Evolutionary conservation across 495 filamentous ascomycete species (phyloP).

Genomic region (Glutinoglossum americanum): DNA sequence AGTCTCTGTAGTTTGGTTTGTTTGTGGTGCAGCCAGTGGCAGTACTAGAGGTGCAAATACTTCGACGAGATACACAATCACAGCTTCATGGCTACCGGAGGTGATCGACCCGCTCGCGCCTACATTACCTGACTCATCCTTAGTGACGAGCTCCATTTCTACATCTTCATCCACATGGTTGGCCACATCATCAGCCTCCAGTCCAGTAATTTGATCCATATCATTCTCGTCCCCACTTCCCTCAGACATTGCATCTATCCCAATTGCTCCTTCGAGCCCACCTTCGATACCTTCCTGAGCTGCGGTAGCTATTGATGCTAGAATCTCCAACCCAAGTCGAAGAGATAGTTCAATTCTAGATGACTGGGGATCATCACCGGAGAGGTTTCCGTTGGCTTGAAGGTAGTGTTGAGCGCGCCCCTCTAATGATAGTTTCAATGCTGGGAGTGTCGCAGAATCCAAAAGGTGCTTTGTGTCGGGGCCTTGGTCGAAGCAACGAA

Average conservation of each 20-base stretch:
- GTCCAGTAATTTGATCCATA: slow-evolving; percentile 12
- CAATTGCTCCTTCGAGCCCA: slow-evolving; percentile 3
- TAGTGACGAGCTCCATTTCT: slow-evolving; percentile 3
- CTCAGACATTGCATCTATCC: slow-evolving; percentile 3
- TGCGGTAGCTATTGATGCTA: slow-evolving; percentile 35
- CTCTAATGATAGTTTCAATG: slow-evolving; percentile 11
- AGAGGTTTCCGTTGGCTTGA: neutral
- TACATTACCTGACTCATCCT: slow-evolving; percentile 19
- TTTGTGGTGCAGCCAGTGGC: slow-evolving; percentile 15
- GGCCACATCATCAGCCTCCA: slow-evolving; percentile 8
- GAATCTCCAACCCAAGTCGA: slow-evolving; percentile 29
- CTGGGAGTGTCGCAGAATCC: slow-evolving; percentile 25
- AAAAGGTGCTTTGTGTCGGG: slow-evolving; percentile 23
- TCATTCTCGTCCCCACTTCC: slow-evolving; percentile 17
- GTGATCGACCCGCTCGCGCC: slow-evolving; percentile 24
- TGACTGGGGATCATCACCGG: neutral
- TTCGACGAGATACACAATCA: slow-evolving; percentile 19
- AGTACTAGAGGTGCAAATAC: slow-evolving; percentile 27
- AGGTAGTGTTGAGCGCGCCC: neutral
- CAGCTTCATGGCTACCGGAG: slow-evolving; percentile 10
- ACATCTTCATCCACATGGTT: slow-evolving; percentile 7
- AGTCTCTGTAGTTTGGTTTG: neutral
- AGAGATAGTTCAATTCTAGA: slow-evolving; percentile 15
- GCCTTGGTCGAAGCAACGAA: slow-evolving; percentile 26
- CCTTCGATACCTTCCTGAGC: slow-evolving; percentile 22